These are phyloP conservation scores for Kazachstania sp. DNA, from an alignment of 1,139 yeast species.

Conservation along the genomic window DNA sequence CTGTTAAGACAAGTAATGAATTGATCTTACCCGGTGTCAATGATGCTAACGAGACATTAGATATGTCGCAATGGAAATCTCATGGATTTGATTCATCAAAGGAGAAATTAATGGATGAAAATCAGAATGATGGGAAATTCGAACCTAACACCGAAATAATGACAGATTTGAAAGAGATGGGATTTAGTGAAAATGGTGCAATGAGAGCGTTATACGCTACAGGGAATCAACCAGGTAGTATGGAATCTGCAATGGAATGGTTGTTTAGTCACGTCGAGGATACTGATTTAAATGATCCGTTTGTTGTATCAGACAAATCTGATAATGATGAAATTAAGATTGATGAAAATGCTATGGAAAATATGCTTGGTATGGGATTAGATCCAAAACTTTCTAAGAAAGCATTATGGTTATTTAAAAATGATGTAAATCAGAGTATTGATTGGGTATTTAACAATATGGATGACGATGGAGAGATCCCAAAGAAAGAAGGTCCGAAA, in stretches of 20 bases:
- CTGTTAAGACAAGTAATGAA: slow-evolving; percentile 72
- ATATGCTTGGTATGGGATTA: slow-evolving; percentile 64
- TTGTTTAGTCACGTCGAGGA: slow-evolving; percentile 84
- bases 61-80: slow-evolving; percentile 34
- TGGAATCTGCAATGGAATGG: slow-evolving; percentile 90
- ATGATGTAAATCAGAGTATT: slow-evolving; percentile 66
- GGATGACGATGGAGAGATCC: slow-evolving; percentile 48
- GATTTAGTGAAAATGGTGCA: slow-evolving; percentile 67
- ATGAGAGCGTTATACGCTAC: slow-evolving; percentile 63
- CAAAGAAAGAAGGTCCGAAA: slow-evolving; percentile 1
- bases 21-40: slow-evolving; percentile 45
- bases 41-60: slow-evolving; percentile 21
- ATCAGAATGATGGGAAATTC: slow-evolving; percentile 35
- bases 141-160: slow-evolving; percentile 50
- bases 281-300: slow-evolving; percentile 61
- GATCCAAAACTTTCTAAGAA: slow-evolving; percentile 50
- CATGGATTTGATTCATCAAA: slow-evolving; percentile 30
- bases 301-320: slow-evolving; percentile 29
- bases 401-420: slow-evolving; percentile 52
- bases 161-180: slow-evolving; percentile 62
- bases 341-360: slow-evolving; percentile 43
- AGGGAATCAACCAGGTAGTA: slow-evolving; percentile 50
- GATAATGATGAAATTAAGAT: slow-evolving; percentile 31
- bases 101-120: slow-evolving; percentile 36
- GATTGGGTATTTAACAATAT: slow-evolving; percentile 85